phyloP scores from a whole-genome alignment of 345 rosid species.

The Aurinia saxatilis region DNA sequence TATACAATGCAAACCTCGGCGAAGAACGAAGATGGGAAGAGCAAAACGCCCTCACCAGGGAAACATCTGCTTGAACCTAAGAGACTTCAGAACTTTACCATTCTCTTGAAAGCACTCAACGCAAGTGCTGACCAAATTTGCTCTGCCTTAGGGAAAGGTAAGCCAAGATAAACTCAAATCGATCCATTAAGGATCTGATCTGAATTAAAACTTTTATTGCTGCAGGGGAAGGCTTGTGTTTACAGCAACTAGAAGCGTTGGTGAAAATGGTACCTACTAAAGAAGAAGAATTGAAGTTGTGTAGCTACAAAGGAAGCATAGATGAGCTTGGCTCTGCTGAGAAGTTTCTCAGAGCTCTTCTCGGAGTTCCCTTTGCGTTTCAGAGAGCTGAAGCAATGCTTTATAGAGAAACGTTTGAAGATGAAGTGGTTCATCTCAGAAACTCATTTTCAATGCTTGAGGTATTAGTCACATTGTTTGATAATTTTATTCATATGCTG shows the following conservation, averaged over 20 bases:
- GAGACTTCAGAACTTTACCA: constrained; percentile 85
- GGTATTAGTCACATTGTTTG: constrained; percentile 7
- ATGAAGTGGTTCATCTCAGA: constrained; percentile 79
- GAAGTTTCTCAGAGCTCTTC: constrained; percentile 53
- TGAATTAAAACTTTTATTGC: not conserved
- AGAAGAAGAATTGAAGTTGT: constrained; percentile 79
- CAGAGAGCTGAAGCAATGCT: constrained; percentile 85
- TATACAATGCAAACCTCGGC: constrained; percentile 52
- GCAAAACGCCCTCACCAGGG: constrained; percentile 86
- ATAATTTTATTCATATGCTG: not conserved
- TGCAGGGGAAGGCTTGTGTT: constrained; percentile 63
- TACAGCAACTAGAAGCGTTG: constrained; percentile 86
- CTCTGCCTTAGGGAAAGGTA: constrained; percentile 71
- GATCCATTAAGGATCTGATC: not conserved
- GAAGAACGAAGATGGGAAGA: constrained; percentile 64
- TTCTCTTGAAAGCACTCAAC: constrained; percentile 78
- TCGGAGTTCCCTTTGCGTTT: constrained; percentile 63
- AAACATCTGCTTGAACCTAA: constrained; percentile 91
- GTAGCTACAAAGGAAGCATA: constrained; percentile 56
- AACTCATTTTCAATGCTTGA: constrained; percentile 83
- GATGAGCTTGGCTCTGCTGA: constrained; percentile 88
- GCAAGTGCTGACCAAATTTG: constrained; percentile 72
- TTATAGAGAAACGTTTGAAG: constrained; percentile 79
- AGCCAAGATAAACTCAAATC: not conserved
- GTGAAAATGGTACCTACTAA: constrained; percentile 86